Conservation (phyloP, 1,284 basidiomycete genomes). For the Cerioporus squamosus region DNA sequence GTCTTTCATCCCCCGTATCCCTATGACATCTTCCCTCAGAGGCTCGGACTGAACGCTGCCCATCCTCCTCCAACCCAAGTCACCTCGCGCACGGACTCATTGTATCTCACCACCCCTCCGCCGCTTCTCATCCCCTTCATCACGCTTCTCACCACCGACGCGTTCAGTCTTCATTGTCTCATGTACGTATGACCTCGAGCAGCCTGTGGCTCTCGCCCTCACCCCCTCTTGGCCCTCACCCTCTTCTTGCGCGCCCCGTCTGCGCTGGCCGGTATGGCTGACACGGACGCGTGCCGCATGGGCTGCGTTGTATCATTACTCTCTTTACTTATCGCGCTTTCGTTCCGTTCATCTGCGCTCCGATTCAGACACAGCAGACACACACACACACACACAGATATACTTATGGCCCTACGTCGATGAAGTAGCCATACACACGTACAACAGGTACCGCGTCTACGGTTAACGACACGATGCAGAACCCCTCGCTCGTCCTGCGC, state of each 20-base stretch:
- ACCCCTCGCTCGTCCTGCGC: too few relatives aligned
- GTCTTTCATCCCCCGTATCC: slow-evolving; percentile 15
- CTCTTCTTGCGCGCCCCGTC: background rate
- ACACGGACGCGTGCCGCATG: slow-evolving; percentile 5
- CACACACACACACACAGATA: too few relatives aligned
- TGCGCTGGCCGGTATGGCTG: background rate
- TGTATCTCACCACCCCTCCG: slow-evolving; percentile 13
- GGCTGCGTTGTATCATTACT: slow-evolving; percentile 21
- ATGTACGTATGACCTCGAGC: slow-evolving; percentile 15
- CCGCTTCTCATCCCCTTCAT: background rate
- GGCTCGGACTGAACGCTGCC: slow-evolving; percentile 15
- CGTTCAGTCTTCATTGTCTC: slow-evolving; percentile 17
- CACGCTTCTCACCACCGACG: slow-evolving; percentile 14
- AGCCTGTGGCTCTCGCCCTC: slow-evolving; percentile 22
- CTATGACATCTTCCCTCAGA: slow-evolving; percentile 10
- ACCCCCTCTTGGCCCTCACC: background rate
- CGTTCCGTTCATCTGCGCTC: background rate
- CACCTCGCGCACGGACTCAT: slow-evolving; percentile 12
- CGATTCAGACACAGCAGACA: too few relatives aligned
- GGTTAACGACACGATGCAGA: too few relatives aligned
- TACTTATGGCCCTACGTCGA: too few relatives aligned
- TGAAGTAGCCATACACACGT: too few relatives aligned
- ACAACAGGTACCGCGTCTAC: too few relatives aligned
- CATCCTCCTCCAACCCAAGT: background rate
- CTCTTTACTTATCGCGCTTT: slow-evolving; percentile 18